A percentile compares a stretch with the other conserved stretches of the same genome.
Evolutionary conservation across 2,329 filamentous ascomycete species (phyloP).

Genomic region (Fusarium annulatum): DNA sequence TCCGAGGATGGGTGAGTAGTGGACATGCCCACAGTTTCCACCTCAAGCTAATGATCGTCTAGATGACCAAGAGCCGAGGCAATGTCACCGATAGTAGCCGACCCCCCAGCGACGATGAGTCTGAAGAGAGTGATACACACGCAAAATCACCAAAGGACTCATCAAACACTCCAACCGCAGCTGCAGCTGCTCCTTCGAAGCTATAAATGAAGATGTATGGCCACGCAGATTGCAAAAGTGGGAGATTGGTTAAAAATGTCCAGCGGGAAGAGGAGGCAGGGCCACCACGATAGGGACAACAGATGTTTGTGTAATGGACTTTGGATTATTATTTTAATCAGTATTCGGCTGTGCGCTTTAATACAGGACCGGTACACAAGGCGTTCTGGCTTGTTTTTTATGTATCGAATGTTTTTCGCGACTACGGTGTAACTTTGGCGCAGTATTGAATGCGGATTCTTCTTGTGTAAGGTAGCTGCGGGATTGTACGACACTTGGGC

Average conservation of each 20-base stretch:
- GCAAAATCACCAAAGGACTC: conserved; percentile 43
- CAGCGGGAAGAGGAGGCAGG: conserved; percentile 20
- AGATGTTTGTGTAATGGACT: conserved; percentile 25
- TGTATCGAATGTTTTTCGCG: conserved; percentile 13
- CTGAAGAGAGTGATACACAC: conserved; percentile 57
- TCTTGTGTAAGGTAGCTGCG: not conserved
- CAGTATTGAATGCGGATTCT: not conserved
- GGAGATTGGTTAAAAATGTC: conserved; percentile 12
- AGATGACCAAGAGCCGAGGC: conserved; percentile 67
- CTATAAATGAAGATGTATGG: conserved; percentile 18
- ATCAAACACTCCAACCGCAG: conserved; percentile 38
- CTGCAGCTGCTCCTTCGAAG: conserved; percentile 29
- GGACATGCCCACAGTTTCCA: not conserved
- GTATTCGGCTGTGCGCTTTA: conserved; percentile 41
- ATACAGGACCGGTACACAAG: conserved; percentile 41
- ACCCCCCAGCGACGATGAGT: conserved; percentile 63
- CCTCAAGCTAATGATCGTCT: conserved; percentile 26
- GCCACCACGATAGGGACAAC: conserved; percentile 17
- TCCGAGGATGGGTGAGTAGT: conserved; percentile 85
- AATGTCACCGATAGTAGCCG: conserved; percentile 60
- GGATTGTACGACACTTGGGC: not conserved
- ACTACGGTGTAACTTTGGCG: not conserved
- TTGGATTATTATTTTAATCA: conserved; percentile 40
- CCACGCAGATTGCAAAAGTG: not conserved
- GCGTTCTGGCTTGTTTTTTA: conserved; percentile 42